Evolutionary conservation across 2,329 filamentous ascomycete species (phyloP), one percentile per base, ranked within the genome.

Genomic region (Leptographium radiaticola): DNA sequence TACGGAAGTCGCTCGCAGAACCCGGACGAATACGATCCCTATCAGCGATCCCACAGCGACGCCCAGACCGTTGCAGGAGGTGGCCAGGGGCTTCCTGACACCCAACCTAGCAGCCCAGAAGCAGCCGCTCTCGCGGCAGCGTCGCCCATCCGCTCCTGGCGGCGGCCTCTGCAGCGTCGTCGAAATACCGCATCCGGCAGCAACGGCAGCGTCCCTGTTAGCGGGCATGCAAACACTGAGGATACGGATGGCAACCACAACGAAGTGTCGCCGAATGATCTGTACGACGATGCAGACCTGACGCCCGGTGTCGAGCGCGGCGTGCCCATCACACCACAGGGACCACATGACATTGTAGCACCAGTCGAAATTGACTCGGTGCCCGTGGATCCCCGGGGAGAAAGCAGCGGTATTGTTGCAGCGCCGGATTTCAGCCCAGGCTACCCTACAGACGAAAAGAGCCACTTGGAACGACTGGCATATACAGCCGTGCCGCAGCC

Each of bases 361-460:
- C 71, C 77, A 5, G 75, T 81, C 4, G 79, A 82, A 67, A 76
- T 82, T 13, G 76, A 73, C 56, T 71, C 72, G 47, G 49, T 44
- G 10, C 25, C 46, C 16, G 44, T 25, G 20, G 38, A 34, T 40
- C 40, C 11, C 9, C 51, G 15, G 34, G 8, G 18, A 4, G 33
- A 46, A 13, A 31, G 33, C 18, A 45, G 38, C n/a, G 45, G 11
- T 10, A n/a, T 20, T 43, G 16, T 30, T 36, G 25, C 39, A 44
- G 9, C 49, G 33, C 38, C 16, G 33, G 49, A 25, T 25, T 25
- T 25, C 25, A 25, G 25, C 25, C 25, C 25, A 5, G 25, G 25
- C 25, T 25, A 47, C 15, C 25, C 34, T 13, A 39, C 43, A 50
- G 51, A 52, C 36, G 36, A 53, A 52, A 51, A 48, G 31, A 42